A percentile compares a stretch with the other conserved stretches of the same genome.
These are phyloP conservation scores for Dimargaris cristalligena DNA, from an alignment of 192 early-diverging fungal species.

Conservation along the genomic window DNA sequence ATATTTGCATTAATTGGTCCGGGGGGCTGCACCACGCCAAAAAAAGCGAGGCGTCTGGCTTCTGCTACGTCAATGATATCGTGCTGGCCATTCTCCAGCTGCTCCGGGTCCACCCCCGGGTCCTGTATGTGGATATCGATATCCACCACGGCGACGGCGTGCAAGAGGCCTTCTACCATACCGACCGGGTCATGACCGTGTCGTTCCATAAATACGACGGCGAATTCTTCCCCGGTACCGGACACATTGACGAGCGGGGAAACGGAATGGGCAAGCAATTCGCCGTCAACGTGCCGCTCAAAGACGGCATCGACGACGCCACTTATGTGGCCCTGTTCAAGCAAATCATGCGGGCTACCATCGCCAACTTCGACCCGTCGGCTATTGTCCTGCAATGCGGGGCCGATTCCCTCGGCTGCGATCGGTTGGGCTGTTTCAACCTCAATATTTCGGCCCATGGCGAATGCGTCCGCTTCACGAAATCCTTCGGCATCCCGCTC, in stretches of 20 bases:
- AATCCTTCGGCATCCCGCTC: constrained; percentile 78
- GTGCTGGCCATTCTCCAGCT: constrained; percentile 67
- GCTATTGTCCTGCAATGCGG: constrained; percentile 94
- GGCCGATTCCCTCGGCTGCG: constrained; percentile 87
- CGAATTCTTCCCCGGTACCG: constrained; percentile 92
- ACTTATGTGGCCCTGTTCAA: constrained; percentile 43
- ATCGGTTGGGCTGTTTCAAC: constrained; percentile 91
- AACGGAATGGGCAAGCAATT: constrained; percentile 77
- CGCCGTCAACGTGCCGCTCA: constrained; percentile 84
- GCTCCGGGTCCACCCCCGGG: constrained; percentile 58
- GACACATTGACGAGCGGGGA: constrained; percentile 77
- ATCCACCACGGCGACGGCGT: constrained; percentile 91
- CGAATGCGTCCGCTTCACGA: constrained; percentile 79
- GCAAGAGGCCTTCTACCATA: constrained; percentile 85
- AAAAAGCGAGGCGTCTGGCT: constrained; percentile 75
- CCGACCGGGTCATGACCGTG: constrained; percentile 87
- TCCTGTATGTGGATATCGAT: constrained; percentile 88
- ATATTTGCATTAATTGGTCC: constrained; percentile 90
- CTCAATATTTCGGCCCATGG: constrained; percentile 83
- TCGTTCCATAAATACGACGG: constrained; percentile 93
- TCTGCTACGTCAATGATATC: constrained; percentile 94
- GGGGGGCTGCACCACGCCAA: constrained; percentile 76
- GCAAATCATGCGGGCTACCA: constrained; percentile 81
- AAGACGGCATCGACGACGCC: constrained; percentile 90
- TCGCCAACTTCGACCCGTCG: constrained; percentile 82